Conservation (phyloP, 768 basidiomycete genomes). For the Leccinellum luteum region DNA sequence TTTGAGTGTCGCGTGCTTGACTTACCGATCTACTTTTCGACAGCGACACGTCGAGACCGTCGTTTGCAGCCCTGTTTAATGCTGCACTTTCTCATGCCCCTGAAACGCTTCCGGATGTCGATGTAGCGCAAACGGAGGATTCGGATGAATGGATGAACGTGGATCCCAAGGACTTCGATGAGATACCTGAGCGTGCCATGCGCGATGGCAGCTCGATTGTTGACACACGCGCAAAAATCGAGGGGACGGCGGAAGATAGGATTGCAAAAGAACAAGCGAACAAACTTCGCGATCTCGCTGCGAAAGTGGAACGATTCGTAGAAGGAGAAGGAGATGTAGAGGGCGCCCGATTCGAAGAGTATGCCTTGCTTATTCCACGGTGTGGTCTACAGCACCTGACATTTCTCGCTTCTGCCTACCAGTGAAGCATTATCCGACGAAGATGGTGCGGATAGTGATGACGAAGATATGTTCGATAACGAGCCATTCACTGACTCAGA, state of each 20-base stretch:
- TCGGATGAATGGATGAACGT: slow-evolving; percentile 86
- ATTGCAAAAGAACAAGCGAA: slow-evolving; percentile 64
- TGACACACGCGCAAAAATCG: slow-evolving; percentile 38
- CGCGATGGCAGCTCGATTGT: slow-evolving; percentile 10
- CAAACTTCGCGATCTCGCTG: slow-evolving; percentile 71
- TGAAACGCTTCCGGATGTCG: slow-evolving; percentile 19
- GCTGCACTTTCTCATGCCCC: slow-evolving; percentile 50
- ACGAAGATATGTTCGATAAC: slow-evolving; percentile 39
- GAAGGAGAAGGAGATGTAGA: slow-evolving; percentile 86
- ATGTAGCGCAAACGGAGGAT: slow-evolving; percentile 50
- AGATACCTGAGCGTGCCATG: slow-evolving; percentile 52
- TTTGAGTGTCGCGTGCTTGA: neutral
- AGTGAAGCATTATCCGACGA: slow-evolving; percentile 75
- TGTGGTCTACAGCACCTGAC: slow-evolving; percentile 2
- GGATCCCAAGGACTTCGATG: slow-evolving; percentile 72
- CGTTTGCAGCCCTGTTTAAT: slow-evolving; percentile 76
- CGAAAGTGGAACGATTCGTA: slow-evolving; percentile 87
- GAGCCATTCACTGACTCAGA: slow-evolving; percentile 48
- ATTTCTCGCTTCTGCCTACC: neutral
- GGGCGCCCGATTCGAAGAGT: slow-evolving; percentile 92
- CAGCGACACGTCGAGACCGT: slow-evolving; percentile 61
- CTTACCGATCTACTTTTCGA: slow-evolving; percentile 5
- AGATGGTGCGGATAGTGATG: slow-evolving; percentile 32
- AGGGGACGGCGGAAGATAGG: slow-evolving; percentile 36
- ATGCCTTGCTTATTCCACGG: slow-evolving; percentile 31